Conservation (phyloP, 176 grass and related monocot genomes). For the Cenchrus fungigraminus region DNA sequence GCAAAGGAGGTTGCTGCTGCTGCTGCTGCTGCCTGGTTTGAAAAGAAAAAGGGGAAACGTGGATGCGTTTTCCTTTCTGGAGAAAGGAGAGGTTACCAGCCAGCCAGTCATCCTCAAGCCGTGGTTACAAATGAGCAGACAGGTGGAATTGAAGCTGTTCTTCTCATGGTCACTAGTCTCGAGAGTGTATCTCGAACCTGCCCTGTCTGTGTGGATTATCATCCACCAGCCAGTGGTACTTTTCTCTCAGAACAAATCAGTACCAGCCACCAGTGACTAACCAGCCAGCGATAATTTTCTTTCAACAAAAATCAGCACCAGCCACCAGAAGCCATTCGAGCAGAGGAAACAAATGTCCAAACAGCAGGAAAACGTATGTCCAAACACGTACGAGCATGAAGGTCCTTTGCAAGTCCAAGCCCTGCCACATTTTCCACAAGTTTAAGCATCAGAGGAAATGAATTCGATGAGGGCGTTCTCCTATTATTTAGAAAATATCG, state of each 20-base stretch:
- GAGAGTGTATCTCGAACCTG: background rate
- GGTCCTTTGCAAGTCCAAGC: background rate
- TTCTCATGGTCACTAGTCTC: constrained; percentile 10
- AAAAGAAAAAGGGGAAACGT: constrained; percentile 15
- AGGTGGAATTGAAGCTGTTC: background rate
- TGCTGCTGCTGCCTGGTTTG: constrained; percentile 38
- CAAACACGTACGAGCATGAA: background rate
- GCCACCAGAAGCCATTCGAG: too few species aligned
- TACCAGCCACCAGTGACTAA: too few species aligned
- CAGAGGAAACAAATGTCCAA: too few species aligned
- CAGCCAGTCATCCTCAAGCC: background rate
- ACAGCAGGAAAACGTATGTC: background rate
- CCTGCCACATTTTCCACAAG: background rate
- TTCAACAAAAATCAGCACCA: too few species aligned
- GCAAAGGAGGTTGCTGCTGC: constrained; percentile 35
- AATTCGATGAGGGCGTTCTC: background rate
- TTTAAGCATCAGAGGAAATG: background rate
- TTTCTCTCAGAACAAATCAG: too few species aligned
- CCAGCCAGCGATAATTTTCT: too few species aligned
- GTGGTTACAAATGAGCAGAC: constrained; percentile 30
- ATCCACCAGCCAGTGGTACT: too few species aligned
- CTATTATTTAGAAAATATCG: background rate
- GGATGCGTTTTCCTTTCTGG: constrained; percentile 27
- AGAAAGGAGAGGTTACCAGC: constrained; percentile 26
- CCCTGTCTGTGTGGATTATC: too few species aligned